Conservation (phyloP, 371 early-diverging fungal species). For the Caulochytrium protostelioides region DNA sequence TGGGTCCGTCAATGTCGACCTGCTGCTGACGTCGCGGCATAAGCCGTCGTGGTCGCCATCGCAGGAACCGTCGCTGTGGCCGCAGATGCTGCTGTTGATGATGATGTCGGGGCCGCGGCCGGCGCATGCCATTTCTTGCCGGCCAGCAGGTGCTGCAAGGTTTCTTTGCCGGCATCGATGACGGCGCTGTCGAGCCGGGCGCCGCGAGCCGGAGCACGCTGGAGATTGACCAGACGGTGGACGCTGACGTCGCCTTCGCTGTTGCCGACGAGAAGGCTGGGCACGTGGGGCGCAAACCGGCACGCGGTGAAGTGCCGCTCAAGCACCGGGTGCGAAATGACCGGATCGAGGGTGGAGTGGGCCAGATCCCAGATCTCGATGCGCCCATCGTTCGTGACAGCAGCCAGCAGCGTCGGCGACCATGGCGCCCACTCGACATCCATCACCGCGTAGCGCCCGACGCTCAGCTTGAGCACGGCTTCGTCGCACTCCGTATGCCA, state of each 20-base stretch:
- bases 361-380: conserved; percentile 35
- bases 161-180: too few species aligned
- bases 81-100: too few species aligned
- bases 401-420: conserved; percentile 21
- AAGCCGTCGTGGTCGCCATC: too few species aligned
- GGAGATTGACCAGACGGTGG: too few species aligned
- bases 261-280: conserved; percentile 25
- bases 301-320: conserved; percentile 24
- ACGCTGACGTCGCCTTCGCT: conserved; percentile 25
- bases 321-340: conserved; percentile 25
- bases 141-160: too few species aligned
- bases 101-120: too few species aligned
- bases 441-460: conserved; percentile 3
- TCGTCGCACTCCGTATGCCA: conserved; percentile 25
- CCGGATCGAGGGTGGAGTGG: conserved; percentile 26
- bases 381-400: conserved; percentile 22
- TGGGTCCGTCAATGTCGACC: too few species aligned
- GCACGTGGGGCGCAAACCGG: conserved; percentile 13
- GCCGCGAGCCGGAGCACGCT: too few species aligned
- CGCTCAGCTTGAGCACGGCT: not conserved
- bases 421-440: conserved; percentile 27
- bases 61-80: too few species aligned
- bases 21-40: too few species aligned
- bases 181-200: too few species aligned
- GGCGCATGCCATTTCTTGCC: too few species aligned